Evolutionary conservation across 148 eudicot genomes (phyloP).

Genomic region (Euryodendron excelsum): DNA sequence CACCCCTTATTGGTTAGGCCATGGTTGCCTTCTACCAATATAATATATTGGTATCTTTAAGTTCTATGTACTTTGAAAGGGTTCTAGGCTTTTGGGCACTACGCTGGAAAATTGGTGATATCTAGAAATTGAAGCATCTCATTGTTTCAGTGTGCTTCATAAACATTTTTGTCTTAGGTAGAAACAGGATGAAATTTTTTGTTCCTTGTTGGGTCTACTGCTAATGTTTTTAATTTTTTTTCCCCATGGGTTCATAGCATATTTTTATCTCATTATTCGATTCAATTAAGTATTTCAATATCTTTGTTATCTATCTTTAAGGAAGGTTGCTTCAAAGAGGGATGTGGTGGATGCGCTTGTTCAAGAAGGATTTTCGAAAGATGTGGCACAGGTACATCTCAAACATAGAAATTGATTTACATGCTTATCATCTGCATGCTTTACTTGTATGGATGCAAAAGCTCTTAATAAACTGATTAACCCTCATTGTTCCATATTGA

Average conservation of each 20-base stretch:
- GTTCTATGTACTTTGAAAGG: too few species aligned
- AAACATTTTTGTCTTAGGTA: background rate
- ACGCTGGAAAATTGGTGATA: too few species aligned
- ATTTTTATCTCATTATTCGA: background rate
- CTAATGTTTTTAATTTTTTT: background rate
- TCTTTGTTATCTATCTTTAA: conserved; percentile 33
- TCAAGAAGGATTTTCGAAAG: conserved; percentile 72
- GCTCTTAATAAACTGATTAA: background rate
- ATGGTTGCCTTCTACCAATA: too few species aligned
- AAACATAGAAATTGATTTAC: background rate
- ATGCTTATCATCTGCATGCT: background rate
- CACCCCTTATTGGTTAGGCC: too few species aligned
- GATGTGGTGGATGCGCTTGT: conserved; percentile 63
- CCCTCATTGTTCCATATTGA: background rate
- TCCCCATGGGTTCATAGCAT: background rate
- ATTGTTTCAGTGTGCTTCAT: background rate
- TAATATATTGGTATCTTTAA: too few species aligned
- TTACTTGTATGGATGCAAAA: background rate
- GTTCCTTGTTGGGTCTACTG: background rate
- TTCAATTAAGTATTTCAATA: background rate
- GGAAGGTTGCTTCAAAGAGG: conserved; percentile 75
- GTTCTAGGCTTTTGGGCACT: too few species aligned
- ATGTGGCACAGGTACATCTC: conserved; percentile 74
- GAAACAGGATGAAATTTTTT: background rate
- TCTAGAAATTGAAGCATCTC: background rate